Evolutionary conservation across 1,139 yeast species (phyloP), one percentile per base, ranked within the genome.

Genomic region (Geotrichum candidum): DNA sequence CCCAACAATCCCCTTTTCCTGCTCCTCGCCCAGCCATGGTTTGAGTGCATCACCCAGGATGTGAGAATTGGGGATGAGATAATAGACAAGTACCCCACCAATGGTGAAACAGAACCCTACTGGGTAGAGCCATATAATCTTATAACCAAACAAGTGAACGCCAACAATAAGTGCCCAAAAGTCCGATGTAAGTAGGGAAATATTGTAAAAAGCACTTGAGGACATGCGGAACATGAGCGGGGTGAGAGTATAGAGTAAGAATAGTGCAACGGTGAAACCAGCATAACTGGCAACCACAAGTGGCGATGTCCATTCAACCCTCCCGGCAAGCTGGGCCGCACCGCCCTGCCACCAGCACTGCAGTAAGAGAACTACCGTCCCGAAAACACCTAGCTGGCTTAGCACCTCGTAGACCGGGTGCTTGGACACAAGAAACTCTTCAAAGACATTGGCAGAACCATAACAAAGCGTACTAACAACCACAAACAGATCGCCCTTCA

Each of bases 161-260:
- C 81, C 81, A 52, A 78, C 74, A 25, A 78, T 64, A 64, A 78
- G 65, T 9, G 80, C 75, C 81, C 82, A 78, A 69, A 78, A 78
- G 65, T 78, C 81, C 38, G 77, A 72, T 13, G 81, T 78, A 55
- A 78, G 70, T 50, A 78, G 64, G 29, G 79, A 76, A 61, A 78
- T 67, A 68, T 78, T 78, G 70, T 78, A 78, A 65, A 78, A 78
- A 15, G 81, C 80, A 13, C 81, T 80, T 7, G 80, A 76, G 10
- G 80, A 75, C 77, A 78, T 76, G 54, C 81, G 70, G 70, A 78
- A 73, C 66, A 78, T 65, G 57, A 78, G 71, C 29, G 81, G 81
- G 11, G 79, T 77, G 18, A 79, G 71, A 62, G 70, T 59, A 69
- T 78, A 78, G 54, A 78, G 68, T 56, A 78, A 61, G 56, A 78